Evolutionary conservation across 2,329 filamentous ascomycete genomes (phyloP).

Genomic region (Bipolaris oryzae): DNA sequence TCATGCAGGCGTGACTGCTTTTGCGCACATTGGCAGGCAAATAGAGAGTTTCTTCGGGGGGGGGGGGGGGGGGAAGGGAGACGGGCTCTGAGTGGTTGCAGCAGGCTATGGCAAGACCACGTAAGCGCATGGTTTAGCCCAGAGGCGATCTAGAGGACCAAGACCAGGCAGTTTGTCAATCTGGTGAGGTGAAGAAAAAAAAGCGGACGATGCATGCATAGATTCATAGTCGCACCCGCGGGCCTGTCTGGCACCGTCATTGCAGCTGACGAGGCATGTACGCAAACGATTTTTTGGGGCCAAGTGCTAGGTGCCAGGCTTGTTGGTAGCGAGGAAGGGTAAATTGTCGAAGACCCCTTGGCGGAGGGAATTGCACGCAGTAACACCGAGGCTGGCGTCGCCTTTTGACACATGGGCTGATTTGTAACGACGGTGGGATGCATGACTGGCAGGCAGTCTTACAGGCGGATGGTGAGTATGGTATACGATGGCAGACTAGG

Average conservation of each 20-base stretch:
- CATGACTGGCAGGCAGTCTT: constrained; percentile 24
- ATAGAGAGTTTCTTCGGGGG: constrained; percentile 17
- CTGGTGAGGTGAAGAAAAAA: constrained; percentile 15
- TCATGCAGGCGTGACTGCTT: constrained; percentile 27
- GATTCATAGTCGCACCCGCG: constrained; percentile 16
- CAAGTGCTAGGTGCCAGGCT: no score
- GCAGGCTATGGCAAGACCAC: constrained; percentile 17
- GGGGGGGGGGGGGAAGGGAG: no score
- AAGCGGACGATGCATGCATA: constrained; percentile 16
- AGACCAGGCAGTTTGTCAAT: constrained; percentile 23
- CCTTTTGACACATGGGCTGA: constrained; percentile 24
- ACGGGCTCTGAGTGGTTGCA: constrained; percentile 18
- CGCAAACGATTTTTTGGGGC: constrained; percentile 10
- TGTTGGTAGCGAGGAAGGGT: constrained; percentile 2
- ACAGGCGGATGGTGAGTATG: constrained; percentile 19
- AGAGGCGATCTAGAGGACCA: constrained; percentile 15
- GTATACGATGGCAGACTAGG: constrained; percentile 24
- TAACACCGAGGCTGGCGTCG: constrained; percentile 18
- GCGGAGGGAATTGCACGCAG: constrained; percentile 18
- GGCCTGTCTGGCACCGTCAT: constrained; percentile 21
- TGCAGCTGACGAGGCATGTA: constrained; percentile 18
- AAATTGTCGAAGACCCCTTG: constrained; percentile 9
- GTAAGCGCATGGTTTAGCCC: constrained; percentile 24
- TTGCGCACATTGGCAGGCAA: constrained; percentile 21
- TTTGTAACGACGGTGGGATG: constrained; percentile 19